Base-by-base conservation (phyloP, 1,284 basidiomycete species). In the Cutaneotrichosporon cyanovorans region DNA sequence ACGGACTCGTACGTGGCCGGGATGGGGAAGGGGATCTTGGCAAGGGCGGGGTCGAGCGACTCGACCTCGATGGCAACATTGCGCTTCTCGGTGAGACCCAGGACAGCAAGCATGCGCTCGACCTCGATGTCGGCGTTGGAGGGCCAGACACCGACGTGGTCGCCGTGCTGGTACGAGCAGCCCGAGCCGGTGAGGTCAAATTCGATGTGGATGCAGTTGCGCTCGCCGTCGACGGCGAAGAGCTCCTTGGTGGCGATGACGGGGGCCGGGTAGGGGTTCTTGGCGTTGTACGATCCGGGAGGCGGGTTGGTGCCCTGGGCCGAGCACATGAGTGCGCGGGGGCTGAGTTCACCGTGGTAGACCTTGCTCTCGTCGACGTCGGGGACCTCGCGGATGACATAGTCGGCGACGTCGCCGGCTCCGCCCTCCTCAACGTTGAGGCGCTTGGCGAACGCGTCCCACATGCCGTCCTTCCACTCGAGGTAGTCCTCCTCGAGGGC, bases 401-500 rank as follows among this genome's bases (percentile, higher is more conserved):
- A 98, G 77, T 98, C 93, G 40, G 92, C 80, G n/a, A 85, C 80
- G 63, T 97, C 93, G 50, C 88, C 90, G 46, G 89, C 89, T 59
- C 89, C 88, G 48, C 95, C 93, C 72, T 97, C 93, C 71, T 97
- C 91, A 47, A 96, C 87, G 53, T 79, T 78, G 77, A 96, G 80
- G 40, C 79, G 78, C 55, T 78, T 71, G 22, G 89, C 79, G 51
- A 98, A 88, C 5, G 82, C 81, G 37, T 85, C 83, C 83, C 91
- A 96, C 90, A 96, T 92, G 61, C 77, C 79, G 68, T 98, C 93
- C 73, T 98, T 98, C 93, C 93, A 98, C 56, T 88, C 90, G n/a
- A 98, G 79, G 69, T 97, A 98, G 73, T 98, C 93, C 75, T 98
- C 95, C 72, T 98, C 93, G 88, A 98, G 93, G 66, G 87, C 91